Evolutionary conservation across 495 filamentous ascomycete genomes (phyloP), one percentile per base, ranked within the genome.

Genomic region (Xylaria venustula): DNA sequence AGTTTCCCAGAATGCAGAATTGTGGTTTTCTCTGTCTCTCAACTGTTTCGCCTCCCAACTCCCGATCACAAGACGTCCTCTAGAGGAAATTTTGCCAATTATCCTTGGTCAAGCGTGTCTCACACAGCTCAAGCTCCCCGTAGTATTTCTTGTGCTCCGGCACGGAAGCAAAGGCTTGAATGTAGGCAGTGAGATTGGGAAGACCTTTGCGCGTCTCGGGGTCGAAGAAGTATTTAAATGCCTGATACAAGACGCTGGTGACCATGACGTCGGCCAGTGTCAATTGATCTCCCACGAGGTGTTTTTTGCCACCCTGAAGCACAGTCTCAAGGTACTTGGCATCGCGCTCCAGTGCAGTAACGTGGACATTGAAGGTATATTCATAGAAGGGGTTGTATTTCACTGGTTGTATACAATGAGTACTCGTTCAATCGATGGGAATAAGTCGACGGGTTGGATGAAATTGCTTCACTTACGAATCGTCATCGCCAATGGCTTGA

Each of bases 241-340:
- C 75, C 69, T 76, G 74, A 15, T 65, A 55, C 54, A 86, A 51
- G 0, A 69, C 25, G 9, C 74, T 62, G 2, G 71, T 76, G 2
- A 85, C 65, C 52, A 75, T 79, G 37, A 85, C 68, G 71, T 87
- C 84, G 25, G 83, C 85, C 61, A 86, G 52, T 47, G 78, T 85
- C 42, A 83, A 36, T 67, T 78, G 67, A 37, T 81, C 81, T 0
- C 72, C 75, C 42, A 74, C 79, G 7, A 86, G 60, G 70, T 79
- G 84, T 63, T 74, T 77, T 58, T 71, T 73, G 22, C 75, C 71
- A 23, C 56, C 68, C 60, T 73, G 0, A 0, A 77, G 73, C n/a
- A 68, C 65, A 0, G 71, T 62, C 59, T 86, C 82, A n/a, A 86
- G 47, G 9, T 59, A 57, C 34, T 64, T 75, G 23, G 82, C 32